Evolutionary conservation across 768 basidiomycete species (phyloP).

Genomic region (Boletales sp.): DNA sequence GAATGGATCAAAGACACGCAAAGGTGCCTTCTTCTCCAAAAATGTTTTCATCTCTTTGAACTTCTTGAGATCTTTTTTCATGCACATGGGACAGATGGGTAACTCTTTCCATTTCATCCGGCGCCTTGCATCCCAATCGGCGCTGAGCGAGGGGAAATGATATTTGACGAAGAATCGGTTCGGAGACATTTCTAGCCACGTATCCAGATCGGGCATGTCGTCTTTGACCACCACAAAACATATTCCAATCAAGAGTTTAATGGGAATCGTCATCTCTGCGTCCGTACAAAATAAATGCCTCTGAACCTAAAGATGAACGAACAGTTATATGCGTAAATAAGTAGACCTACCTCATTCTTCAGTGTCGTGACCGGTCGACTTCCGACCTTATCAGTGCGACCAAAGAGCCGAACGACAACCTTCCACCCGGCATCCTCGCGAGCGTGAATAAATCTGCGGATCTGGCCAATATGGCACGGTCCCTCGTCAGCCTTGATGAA

Average conservation of each 20-base stretch:
- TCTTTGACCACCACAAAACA: conserved; percentile 45
- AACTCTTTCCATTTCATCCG: conserved; percentile 35
- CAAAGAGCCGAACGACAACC: conserved; percentile 43
- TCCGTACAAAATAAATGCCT: conserved; percentile 61
- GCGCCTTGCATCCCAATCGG: conserved; percentile 36
- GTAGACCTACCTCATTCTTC: conserved; percentile 52
- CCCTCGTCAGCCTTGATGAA: conserved; percentile 46
- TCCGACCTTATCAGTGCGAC: conserved; percentile 41
- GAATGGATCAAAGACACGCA: conserved; percentile 42
- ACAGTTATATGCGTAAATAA: background rate
- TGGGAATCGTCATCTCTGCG: conserved; percentile 32
- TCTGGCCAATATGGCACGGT: conserved; percentile 55
- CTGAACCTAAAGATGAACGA: conserved; percentile 31
- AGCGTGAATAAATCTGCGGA: conserved; percentile 33
- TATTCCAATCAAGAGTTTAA: conserved; percentile 41
- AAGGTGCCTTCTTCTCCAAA: conserved; percentile 18
- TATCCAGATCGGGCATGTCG: conserved; percentile 31
- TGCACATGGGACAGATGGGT: conserved; percentile 46
- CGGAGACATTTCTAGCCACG: conserved; percentile 52
- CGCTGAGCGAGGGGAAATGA: conserved; percentile 40
- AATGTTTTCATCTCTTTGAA: conserved; percentile 33
- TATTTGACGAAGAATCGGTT: conserved; percentile 59
- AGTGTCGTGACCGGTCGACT: conserved; percentile 37
- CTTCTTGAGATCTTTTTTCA: conserved; percentile 27
- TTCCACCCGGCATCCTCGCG: conserved; percentile 12